A percentile compares a stretch with the other conserved stretches of the same genome.
phyloP scores from a whole-genome alignment of 2,329 filamentous ascomycete genomes.

The Bipolaris victoriae region DNA sequence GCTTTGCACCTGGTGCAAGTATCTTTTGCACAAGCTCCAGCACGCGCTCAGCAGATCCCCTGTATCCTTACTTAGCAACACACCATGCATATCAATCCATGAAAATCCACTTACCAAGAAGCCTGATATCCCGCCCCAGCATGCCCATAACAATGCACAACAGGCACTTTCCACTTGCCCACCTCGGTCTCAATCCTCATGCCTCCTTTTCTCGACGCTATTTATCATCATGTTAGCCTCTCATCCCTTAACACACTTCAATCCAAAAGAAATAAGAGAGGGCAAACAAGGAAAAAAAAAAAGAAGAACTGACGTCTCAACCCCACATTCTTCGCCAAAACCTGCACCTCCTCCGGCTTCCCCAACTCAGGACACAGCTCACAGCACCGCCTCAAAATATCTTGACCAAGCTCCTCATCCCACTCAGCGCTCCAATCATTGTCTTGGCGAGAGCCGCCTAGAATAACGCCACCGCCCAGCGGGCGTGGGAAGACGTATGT shows the following conservation, averaged over 20 bases:
- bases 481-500: conserved; percentile 56
- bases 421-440: conserved; percentile 79
- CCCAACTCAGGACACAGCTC: conserved; percentile 70
- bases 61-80: conserved; percentile 13
- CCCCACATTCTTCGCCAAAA: conserved; percentile 82
- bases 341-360: conserved; percentile 71
- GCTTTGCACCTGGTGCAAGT: conserved; percentile 28
- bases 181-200: conserved; percentile 75
- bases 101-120: conserved; percentile 41
- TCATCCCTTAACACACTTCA: neutral
- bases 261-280: too few relatives aligned
- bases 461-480: conserved; percentile 76
- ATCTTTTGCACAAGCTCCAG: conserved; percentile 49
- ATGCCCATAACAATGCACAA: conserved; percentile 81
- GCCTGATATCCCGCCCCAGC: conserved; percentile 75
- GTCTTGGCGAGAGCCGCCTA: conserved; percentile 83
- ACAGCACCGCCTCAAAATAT: conserved; percentile 84
- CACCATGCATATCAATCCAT: neutral
- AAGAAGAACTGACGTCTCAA: conserved; percentile 61
- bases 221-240: neutral
- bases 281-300: too few relatives aligned
- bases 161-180: conserved; percentile 58
- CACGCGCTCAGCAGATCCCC: conserved; percentile 52
- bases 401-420: conserved; percentile 75
- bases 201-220: conserved; percentile 70